Base-by-base conservation (phyloP, 2,329 filamentous ascomycete species). In the Berkeleyomyces rouxiae region DNA sequence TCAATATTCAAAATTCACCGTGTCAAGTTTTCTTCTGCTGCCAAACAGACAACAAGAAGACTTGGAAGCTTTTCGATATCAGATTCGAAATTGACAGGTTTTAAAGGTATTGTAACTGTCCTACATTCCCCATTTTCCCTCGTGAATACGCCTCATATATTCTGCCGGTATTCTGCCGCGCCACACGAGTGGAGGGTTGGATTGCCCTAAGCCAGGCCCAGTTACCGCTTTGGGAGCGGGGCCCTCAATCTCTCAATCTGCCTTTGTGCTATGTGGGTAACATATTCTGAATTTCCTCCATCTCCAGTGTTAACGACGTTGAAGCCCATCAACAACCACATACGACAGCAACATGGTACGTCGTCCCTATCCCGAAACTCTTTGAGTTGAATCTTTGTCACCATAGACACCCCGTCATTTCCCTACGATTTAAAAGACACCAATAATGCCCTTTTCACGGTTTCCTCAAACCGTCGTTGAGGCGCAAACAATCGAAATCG, bases 311-410 rank as follows among this genome's bases (percentile, higher is more conserved):
- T 65, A 63, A 62, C 61, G 61, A 60, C 61, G 61, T 65, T 62
- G 63, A 65, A 65, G 59, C 63, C 64, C 58, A 65, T 63, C 61
- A 65, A 63, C 64, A 65, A 63, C 61, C 64, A 65, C 61, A 61
- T 58, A 65, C 64, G 58, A 63, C 64, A 63, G 58, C 61, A 65
- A 65, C 51, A 65, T 65, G 64, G 64, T 65, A 65, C 59, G 64
- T 65, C 58, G 58, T 61, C 63, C 63, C 57, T 58, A 58, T 65
- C 43, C 51, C 43, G 23, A 62, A 47, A 37, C 33, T 23, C 33
- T 55, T 39, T 16, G 36, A 37, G n/a, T 16, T 16, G 33, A 16
- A 36, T 6, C n/a, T 37, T n/a, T 61, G 3, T 40, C 33, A 44
- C n/a, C 58, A 61, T 55, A 55, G 51, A 55, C 33, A 10, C 4